Evolutionary conservation across 139 green algal species (phyloP).

Genomic region (Chlamydomonas schloesseri): DNA sequence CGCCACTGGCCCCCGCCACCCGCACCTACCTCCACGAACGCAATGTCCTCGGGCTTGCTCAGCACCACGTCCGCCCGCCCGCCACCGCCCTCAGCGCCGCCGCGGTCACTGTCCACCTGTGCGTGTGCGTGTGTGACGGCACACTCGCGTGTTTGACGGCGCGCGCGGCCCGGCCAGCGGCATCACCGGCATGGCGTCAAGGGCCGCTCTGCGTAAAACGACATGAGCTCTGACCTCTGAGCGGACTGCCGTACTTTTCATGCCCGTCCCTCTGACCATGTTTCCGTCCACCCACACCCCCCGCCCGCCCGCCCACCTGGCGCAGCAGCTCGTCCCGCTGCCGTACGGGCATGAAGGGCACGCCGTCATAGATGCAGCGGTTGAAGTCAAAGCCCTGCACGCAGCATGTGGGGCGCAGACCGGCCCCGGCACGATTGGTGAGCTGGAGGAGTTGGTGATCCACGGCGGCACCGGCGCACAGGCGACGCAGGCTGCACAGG

Average conservation of each 20-base stretch:
- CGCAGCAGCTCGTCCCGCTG: constrained; percentile 48
- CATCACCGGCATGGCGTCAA: no score
- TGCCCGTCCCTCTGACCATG: no score
- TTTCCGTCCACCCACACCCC: not conserved
- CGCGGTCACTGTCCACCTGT: constrained; percentile 41
- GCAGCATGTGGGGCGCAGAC: no score
- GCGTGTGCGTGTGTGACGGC: not conserved
- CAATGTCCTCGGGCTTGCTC: constrained; percentile 56
- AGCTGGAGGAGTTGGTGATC: no score
- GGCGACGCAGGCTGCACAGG: no score
- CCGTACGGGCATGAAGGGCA: constrained; percentile 70
- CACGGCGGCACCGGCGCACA: no score
- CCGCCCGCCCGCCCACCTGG: constrained; percentile 42
- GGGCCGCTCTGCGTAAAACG: no score
- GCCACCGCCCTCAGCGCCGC: not conserved
- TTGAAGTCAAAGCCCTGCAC: constrained; percentile 87
- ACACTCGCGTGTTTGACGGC: no score
- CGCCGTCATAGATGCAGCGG: constrained; percentile 75
- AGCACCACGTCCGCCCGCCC: constrained; percentile 47
- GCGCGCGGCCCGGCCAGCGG: no score
- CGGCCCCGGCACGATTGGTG: no score
- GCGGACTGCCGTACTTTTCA: no score
- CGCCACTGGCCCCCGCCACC: not conserved
- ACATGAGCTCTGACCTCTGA: no score
- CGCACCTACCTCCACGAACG: not conserved